Base-by-base conservation (phyloP, 306 rosid species). In the Boehmeria nivea region DNA sequence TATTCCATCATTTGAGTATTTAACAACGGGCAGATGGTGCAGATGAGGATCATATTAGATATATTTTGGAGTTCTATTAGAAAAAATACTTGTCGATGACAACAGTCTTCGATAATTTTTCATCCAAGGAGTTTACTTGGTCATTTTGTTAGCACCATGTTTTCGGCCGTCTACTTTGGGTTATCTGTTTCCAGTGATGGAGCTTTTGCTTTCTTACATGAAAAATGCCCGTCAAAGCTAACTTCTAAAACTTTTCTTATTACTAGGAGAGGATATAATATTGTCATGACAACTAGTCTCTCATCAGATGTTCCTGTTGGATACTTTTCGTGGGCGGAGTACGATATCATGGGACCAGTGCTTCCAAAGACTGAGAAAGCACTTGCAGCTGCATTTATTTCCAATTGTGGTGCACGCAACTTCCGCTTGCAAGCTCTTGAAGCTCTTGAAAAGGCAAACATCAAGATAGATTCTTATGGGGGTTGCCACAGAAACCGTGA, bases 261-360 rank as follows among this genome's bases (percentile, higher is more conserved):
- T 57, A 39, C 43, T 61, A 88, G 99, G 81, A 85, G 60, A 80
- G 96, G 96, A 63, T 83, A 82, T 75, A n/a, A 55, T 44, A 59
- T 87, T 63, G 76, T 93, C 59, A 93, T 93, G 99, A 93, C 96
- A 13, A 93, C 95, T 43, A 93, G 99, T 85, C 88, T 93, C 72
- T 87, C 89, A 62, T 93, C 96, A 70, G 95, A 93, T 75, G 96
- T 93, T 75, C 95, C 96, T 47, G 96, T 85, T 36, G 99, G 99
- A 71, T 93, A 93, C 72, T 93, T 93, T 68, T 93, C 99, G 28
- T 93, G 99, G 99, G 89, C 99, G 25, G 99, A 93, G 83, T 93
- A 93, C 69, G 87, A 93, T 62, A 78, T 93, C 64, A 93, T 93
- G 99, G 94, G 89, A 28, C 96, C 94, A 6, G 26, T 87, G 33